A percentile compares a stretch with the other conserved stretches of the same genome.
Conservation (phyloP, 2,329 filamentous ascomycete species). For the Exophiala sideris region DNA sequence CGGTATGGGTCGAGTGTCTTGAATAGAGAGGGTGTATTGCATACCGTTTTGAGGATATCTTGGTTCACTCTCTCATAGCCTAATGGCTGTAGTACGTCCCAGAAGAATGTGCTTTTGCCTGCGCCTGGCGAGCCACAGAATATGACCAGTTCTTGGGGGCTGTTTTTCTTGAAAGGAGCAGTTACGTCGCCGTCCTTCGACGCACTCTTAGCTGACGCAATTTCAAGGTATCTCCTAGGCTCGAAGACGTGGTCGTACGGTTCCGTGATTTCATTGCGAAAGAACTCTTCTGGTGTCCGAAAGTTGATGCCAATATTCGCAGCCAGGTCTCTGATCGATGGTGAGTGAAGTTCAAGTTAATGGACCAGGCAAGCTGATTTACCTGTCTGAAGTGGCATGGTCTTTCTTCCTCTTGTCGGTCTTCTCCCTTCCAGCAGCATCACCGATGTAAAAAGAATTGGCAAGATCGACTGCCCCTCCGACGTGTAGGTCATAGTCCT, state of each 20-base stretch:
- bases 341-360: background rate
- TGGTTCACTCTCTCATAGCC: constrained; percentile 87
- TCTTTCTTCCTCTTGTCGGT: constrained; percentile 48
- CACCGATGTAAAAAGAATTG: constrained; percentile 80
- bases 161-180: constrained; percentile 54
- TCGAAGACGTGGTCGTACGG: constrained; percentile 71
- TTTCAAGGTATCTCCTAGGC: constrained; percentile 54
- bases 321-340: constrained; percentile 67
- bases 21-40: constrained; percentile 28
- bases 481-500: constrained; percentile 58
- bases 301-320: constrained; percentile 78
- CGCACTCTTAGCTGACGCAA: background rate
- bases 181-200: background rate
- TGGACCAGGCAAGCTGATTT: constrained; percentile 3
- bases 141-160: constrained; percentile 70
- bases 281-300: constrained; percentile 88
- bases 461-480: constrained; percentile 62
- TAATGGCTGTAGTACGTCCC: constrained; percentile 69
- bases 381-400: constrained; percentile 61
- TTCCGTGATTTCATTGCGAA: constrained; percentile 64
- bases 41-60: constrained; percentile 73
- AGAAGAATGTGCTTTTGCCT: constrained; percentile 90
- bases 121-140: constrained; percentile 86
- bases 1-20: no score
- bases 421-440: constrained; percentile 63